A percentile compares a stretch with the other conserved stretches of the same genome.
Evolutionary conservation across 306 rosid genomes (phyloP).

Genomic region (Gastrolobium villosum): DNA sequence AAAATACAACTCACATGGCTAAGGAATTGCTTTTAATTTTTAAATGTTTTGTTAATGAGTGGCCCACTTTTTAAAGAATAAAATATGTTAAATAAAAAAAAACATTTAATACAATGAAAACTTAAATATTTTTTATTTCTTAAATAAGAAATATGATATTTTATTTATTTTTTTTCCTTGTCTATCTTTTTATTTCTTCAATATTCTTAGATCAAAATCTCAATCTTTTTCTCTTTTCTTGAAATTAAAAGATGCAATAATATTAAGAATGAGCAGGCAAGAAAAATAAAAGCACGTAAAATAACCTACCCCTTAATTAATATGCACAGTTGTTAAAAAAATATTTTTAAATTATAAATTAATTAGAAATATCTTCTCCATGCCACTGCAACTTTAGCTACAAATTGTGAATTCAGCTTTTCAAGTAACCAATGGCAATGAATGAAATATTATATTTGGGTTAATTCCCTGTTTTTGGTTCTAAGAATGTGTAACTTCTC

Average conservation of each 20-base stretch:
- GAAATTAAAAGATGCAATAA: too few relatives aligned
- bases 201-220: too few relatives aligned
- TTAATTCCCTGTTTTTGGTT: slow-evolving; percentile 3
- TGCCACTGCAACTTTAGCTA: slow-evolving; percentile 14
- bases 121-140: too few relatives aligned
- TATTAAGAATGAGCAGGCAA: too few relatives aligned
- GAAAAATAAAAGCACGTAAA: too few relatives aligned
- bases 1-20: slow-evolving; percentile 6
- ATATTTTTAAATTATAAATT: neutral
- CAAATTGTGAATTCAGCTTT: slow-evolving; percentile 8
- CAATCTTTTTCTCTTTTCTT: too few relatives aligned
- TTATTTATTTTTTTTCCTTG: too few relatives aligned
- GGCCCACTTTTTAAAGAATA: neutral
- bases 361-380: neutral
- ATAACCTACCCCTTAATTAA: too few relatives aligned
- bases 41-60: neutral
- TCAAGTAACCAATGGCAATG: neutral
- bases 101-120: neutral
- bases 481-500: neutral
- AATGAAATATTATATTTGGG: slow-evolving; percentile 5
- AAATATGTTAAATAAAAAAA: neutral
- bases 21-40: slow-evolving; percentile 12
- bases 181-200: too few relatives aligned
- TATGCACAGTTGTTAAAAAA: too few relatives aligned
- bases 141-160: too few relatives aligned